A percentile compares a stretch with the other conserved stretches of the same genome.
These are phyloP conservation scores for Triticum dicoccoides DNA, from an alignment of 176 grass and related monocot genomes.

Conservation along the genomic window DNA sequence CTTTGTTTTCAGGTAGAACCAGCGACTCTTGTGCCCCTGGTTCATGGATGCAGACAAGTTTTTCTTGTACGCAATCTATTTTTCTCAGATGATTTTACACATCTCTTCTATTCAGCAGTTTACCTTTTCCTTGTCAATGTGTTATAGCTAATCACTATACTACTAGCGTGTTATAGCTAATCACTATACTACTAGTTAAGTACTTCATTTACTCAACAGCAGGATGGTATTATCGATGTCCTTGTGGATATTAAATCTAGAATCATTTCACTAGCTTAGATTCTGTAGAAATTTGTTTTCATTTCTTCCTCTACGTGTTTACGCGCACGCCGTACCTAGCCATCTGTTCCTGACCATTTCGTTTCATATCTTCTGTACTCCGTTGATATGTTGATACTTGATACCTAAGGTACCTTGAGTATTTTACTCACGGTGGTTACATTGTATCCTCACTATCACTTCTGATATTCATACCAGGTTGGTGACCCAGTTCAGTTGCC, in stretches of 20 bases:
- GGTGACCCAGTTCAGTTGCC: conserved; percentile 95
- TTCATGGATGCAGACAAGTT: conserved; percentile 95
- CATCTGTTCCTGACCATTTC: neutral
- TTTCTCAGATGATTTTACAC: conserved; percentile 19
- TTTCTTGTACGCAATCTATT: conserved; percentile 69
- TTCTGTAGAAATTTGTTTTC: conserved; percentile 4
- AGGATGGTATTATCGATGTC: neutral
- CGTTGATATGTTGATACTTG: conserved; percentile 8
- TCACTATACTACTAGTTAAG: neutral
- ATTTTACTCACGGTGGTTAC: conserved; percentile 25
- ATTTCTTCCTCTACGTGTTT: neutral
- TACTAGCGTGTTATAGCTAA: conserved; percentile 1
- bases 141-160: conserved; percentile 12
- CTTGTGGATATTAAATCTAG: neutral
- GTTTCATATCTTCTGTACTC: neutral
- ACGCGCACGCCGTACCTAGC: neutral
- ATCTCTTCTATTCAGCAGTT: neutral
- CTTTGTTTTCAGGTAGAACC: conserved; percentile 74
- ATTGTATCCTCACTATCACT: neutral
- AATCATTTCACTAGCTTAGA: neutral
- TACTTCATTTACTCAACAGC: conserved; percentile 4
- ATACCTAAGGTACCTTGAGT: conserved; percentile 17
- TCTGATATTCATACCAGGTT: conserved; percentile 47
- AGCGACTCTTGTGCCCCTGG: conserved; percentile 77
- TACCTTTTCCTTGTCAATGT: neutral